Base-by-base conservation (phyloP, 345 rosid genomes). In the Populus davidiana region DNA sequence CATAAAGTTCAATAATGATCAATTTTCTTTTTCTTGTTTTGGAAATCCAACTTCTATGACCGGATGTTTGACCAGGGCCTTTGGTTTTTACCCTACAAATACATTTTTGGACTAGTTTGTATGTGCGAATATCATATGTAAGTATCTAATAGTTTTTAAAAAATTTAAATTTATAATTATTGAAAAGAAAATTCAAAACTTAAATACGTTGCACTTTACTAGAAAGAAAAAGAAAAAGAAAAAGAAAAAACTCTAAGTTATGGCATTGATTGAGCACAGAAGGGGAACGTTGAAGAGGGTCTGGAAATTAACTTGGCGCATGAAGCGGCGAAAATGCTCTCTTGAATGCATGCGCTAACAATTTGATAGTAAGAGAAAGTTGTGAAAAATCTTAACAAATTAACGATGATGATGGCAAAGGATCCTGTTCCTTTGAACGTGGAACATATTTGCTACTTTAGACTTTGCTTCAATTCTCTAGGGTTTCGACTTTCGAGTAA, bases 91-190 rank as follows among this genome's bases (percentile, higher is more conserved):
- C n/a, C n/a, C n/a, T n/a, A n/a, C n/a, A n/a, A n/a, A n/a, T n/a
- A n/a, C n/a, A n/a, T n/a, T n/a, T n/a, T n/a, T n/a, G n/a, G n/a
- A n/a, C n/a, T n/a, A n/a, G n/a, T n/a, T n/a, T n/a, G n/a, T n/a
- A n/a, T n/a, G n/a, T n/a, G n/a, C n/a, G n/a, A n/a, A n/a, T n/a
- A n/a, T n/a, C n/a, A n/a, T n/a, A n/a, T 31, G 33, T 31, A 31
- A 31, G 2, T 2, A 0, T 31, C 0, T 31, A 2, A 2, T 31
- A 2, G 2, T 0, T 0, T 31, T 31, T 0, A 31, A 29, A 31
- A 31, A 1, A 31, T 0, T 2, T 31, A 0, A 31, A 31, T 0
- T 2, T 1, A 2, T 31, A 0, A 0, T 31, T 31, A 31, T 1
- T 2, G 3, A 31, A 31, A 31, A 31, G 5, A 0, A 33, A 33